Evolutionary conservation across 805 yeast species (phyloP).

Genomic region (Millerozyma acaciae): DNA sequence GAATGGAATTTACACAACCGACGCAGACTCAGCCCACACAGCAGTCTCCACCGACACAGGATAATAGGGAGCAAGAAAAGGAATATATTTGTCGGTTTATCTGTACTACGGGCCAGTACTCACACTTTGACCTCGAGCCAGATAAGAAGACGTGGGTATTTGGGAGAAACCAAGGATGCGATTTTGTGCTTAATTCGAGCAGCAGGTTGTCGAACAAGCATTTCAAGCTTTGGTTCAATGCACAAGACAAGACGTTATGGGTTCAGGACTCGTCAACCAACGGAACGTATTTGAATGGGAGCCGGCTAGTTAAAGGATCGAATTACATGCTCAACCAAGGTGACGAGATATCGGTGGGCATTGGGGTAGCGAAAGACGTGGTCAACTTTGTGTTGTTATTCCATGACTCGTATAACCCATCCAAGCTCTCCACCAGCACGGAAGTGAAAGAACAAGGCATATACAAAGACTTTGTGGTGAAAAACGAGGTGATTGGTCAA

Average conservation of each 20-base stretch:
- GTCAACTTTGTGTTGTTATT: constrained; percentile 50
- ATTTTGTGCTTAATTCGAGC: constrained; percentile 54
- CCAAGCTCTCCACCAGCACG: constrained; percentile 18
- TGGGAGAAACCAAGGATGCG: constrained; percentile 71
- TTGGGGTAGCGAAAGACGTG: constrained; percentile 74
- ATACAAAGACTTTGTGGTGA: constrained; percentile 66
- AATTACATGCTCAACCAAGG: constrained; percentile 85
- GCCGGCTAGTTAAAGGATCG: constrained; percentile 66
- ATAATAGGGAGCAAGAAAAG: constrained; percentile 21
- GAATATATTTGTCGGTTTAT: constrained; percentile 50
- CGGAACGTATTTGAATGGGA: constrained; percentile 84
- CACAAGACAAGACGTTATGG: constrained; percentile 52
- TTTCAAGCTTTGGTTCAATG: constrained; percentile 64
- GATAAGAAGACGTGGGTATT: constrained; percentile 54
- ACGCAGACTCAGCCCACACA: constrained; percentile 39
- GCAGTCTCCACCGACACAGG: constrained; percentile 28
- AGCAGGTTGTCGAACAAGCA: constrained; percentile 73
- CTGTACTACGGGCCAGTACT: constrained; percentile 56
- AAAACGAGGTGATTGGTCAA: constrained; percentile 85
- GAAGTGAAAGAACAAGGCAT: constrained; percentile 49
- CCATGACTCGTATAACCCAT: constrained; percentile 38
- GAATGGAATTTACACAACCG: constrained; percentile 23
- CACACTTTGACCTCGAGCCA: constrained; percentile 41
- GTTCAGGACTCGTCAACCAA: constrained; percentile 80
- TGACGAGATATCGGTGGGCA: constrained; percentile 87